Base-by-base conservation (phyloP, 768 basidiomycete genomes). In the Chiua virens region DNA sequence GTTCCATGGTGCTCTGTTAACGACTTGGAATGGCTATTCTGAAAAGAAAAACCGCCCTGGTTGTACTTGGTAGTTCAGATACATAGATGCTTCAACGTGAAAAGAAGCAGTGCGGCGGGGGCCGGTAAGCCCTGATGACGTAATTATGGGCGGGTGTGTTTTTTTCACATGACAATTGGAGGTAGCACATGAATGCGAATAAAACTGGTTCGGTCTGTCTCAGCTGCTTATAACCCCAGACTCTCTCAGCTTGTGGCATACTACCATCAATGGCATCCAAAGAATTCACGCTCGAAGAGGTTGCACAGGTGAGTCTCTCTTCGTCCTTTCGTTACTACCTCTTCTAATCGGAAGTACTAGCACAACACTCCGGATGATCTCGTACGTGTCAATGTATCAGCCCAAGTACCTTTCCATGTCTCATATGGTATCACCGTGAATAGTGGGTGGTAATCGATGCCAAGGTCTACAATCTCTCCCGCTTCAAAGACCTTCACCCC, bases 401-500 rank as follows among this genome's bases (percentile, higher is more conserved):
- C 27, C 17, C 7, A 4, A 22, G 7, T 35, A 20, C 43, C 17
- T 20, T 43, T 14, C 23, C 42, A 7, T 23, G 8, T 14, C 51
- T 61, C n/a, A n/a, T 21, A 59, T 32, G 3, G 11, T 23, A 41
- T 30, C 38, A 30, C 37, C 15, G 10, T 30, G 30, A 30, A 30
- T 17, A 89, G 86, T 93, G 92, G 90, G 73, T 94, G 44, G 79
- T 90, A 52, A 79, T 94, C 50, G 92, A 95, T 63, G 79, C 83
- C 49, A 89, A 89, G 66, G 89, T 92, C 27, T 92, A 84, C 64
- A 86, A 94, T 66, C 71, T 97, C 22, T 83, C 85, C 46, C 85
- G 82, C 61, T 96, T 97, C 71, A 81, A 79, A 46, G 76, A 75
- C 42, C 73, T 94, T 57, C 94, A 97, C 62, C 94, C 92, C 1